Conservation (phyloP, 2,329 filamentous ascomycete genomes). For the Fusarium ramigenum region DNA sequence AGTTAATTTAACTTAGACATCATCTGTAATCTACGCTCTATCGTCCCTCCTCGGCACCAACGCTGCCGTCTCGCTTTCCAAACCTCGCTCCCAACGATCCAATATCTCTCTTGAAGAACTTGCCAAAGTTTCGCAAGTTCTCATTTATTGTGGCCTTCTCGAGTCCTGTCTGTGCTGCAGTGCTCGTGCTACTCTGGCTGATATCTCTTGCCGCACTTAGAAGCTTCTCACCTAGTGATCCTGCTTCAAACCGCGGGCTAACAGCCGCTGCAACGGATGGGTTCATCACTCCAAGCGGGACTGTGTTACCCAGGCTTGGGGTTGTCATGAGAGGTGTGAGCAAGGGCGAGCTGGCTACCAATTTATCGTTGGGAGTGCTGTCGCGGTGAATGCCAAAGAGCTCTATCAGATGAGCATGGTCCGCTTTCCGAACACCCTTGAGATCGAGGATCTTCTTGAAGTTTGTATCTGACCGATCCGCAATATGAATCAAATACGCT, state of each 20-base stretch:
- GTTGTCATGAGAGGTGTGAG: constrained; percentile 71
- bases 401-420: constrained; percentile 85
- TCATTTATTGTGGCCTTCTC: constrained; percentile 83
- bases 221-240: constrained; percentile 84
- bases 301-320: constrained; percentile 50
- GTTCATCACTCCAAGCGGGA: constrained; percentile 52
- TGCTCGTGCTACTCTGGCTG: constrained; percentile 60
- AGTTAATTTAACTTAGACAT: neutral
- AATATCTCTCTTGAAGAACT: constrained; percentile 92
- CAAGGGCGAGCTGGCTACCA: constrained; percentile 76
- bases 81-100: constrained; percentile 79
- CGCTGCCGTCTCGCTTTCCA: constrained; percentile 66
- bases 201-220: constrained; percentile 90
- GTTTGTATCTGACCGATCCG: constrained; percentile 90
- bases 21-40: constrained; percentile 7
- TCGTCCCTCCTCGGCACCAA: constrained; percentile 42
- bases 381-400: constrained; percentile 85
- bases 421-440: constrained; percentile 87
- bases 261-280: constrained; percentile 53
- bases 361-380: constrained; percentile 73
- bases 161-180: constrained; percentile 53
- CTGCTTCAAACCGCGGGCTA: constrained; percentile 76
- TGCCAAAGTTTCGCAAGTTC: constrained; percentile 94
- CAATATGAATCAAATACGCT: constrained; percentile 97
- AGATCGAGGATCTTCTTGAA: constrained; percentile 96